Conservation (phyloP, 2,329 filamentous ascomycete genomes). For the Mycocentrospora acerina region DNA sequence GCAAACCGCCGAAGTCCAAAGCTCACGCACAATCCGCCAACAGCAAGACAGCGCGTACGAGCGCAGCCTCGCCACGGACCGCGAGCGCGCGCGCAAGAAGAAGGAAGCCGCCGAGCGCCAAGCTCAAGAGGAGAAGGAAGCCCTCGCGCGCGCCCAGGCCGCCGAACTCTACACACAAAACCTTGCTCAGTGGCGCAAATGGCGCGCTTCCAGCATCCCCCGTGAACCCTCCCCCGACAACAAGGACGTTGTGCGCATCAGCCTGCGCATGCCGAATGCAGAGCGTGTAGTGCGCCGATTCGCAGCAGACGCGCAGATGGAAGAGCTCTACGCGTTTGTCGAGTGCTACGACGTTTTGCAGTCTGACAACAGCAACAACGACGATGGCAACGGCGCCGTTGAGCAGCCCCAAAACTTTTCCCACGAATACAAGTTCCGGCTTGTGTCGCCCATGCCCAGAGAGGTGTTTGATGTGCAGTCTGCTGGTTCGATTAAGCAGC, state of each 20-base stretch:
- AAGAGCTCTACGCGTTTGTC: conserved; percentile 94
- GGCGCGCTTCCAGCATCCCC: conserved; percentile 69
- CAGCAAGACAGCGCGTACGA: conserved; percentile 95
- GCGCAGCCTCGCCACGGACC: conserved; percentile 81
- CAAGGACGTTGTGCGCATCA: conserved; percentile 72
- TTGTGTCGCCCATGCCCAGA: conserved; percentile 84
- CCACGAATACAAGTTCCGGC: conserved; percentile 80
- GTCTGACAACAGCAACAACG: conserved; percentile 40
- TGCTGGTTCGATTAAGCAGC: conserved; percentile 66
- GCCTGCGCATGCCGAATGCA: conserved; percentile 62
- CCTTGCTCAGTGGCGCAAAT: conserved; percentile 71
- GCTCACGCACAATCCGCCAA: conserved; percentile 75
- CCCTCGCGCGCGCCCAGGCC: conserved; percentile 63
- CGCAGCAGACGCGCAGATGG: conserved; percentile 65
- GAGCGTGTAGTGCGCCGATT: conserved; percentile 80
- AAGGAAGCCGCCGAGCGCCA: conserved; percentile 71
- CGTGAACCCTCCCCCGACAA: conserved; percentile 66
- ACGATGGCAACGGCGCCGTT: conserved; percentile 33
- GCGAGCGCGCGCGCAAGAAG: conserved; percentile 76
- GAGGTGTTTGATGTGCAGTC: conserved; percentile 72
- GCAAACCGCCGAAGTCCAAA: conserved; percentile 76
- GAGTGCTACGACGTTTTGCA: conserved; percentile 77
- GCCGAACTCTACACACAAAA: conserved; percentile 57
- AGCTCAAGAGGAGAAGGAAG: conserved; percentile 65
- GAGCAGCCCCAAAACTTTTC: conserved; percentile 67